phyloP scores from a whole-genome alignment of 345 rosid genomes.

The Eucalyptus tenuipes region DNA sequence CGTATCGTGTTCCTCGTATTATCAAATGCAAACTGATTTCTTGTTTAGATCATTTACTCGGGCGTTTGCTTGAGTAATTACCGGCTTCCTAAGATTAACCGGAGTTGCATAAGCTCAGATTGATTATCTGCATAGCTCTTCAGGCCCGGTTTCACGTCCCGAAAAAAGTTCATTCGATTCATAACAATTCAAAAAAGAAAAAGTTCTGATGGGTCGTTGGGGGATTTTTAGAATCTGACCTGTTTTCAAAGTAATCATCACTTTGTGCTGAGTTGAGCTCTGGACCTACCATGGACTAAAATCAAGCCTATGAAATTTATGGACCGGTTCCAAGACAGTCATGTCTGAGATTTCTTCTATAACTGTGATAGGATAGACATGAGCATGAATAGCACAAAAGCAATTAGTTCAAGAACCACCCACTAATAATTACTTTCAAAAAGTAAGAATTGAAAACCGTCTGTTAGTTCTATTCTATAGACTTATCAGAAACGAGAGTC shows the following conservation, averaged over 20 bases:
- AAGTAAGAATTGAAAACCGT: background rate
- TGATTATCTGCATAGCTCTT: background rate
- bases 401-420: background rate
- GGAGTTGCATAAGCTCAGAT: background rate
- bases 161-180: background rate
- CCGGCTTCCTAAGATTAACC: background rate
- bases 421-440: background rate
- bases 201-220: background rate
- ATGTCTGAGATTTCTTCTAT: background rate
- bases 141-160: background rate
- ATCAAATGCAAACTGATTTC: background rate
- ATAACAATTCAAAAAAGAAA: background rate
- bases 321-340: background rate
- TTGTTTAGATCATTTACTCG: background rate
- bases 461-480: too few relatives aligned
- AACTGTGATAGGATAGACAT: background rate
- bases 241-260: background rate
- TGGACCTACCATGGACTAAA: background rate
- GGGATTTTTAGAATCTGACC: background rate
- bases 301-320: background rate
- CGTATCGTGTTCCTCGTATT: background rate
- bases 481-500: background rate
- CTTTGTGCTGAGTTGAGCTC: background rate
- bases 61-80: background rate
- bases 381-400: background rate